phyloP scores from a whole-genome alignment of 805 yeast genomes.

The Tetrapisispora arboricola region DNA sequence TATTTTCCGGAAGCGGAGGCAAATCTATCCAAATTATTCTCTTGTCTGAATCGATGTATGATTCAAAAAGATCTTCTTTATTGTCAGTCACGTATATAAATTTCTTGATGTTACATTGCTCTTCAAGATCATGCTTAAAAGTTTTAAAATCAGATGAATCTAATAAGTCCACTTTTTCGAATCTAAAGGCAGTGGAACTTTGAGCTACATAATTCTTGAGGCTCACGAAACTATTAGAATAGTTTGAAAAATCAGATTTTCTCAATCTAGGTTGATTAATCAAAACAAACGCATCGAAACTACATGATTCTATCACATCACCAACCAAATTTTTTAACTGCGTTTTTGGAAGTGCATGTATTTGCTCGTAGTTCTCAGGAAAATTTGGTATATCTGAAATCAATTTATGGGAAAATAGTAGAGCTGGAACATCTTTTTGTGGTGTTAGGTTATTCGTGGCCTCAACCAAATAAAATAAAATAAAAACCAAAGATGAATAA shows the following conservation, averaged over 20 bases:
- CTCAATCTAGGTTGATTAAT: slow-evolving; percentile 45
- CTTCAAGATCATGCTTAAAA: slow-evolving; percentile 11
- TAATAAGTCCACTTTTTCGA: slow-evolving; percentile 39
- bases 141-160: slow-evolving; percentile 12
- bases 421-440: slow-evolving; percentile 2
- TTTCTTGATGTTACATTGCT: slow-evolving; percentile 20
- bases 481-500: too few species aligned
- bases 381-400: background rate
- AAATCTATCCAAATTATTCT: slow-evolving; percentile 54
- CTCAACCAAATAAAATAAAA: background rate
- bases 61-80: slow-evolving; percentile 37
- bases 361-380: slow-evolving; percentile 9
- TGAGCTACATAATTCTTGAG: slow-evolving; percentile 41
- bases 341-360: slow-evolving; percentile 14
- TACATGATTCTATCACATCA: slow-evolving; percentile 33
- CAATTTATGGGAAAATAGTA: background rate
- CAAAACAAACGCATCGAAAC: slow-evolving; percentile 47
- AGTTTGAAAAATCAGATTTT: slow-evolving; percentile 36
- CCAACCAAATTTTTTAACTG: slow-evolving; percentile 24
- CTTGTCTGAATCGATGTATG: slow-evolving; percentile 53
- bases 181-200: slow-evolving; percentile 51
- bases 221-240: slow-evolving; percentile 35
- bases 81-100: slow-evolving; percentile 22
- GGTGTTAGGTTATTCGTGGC: background rate
- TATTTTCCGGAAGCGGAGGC: slow-evolving; percentile 36